Evolutionary conservation across 306 rosid genomes (phyloP).

Genomic region (Cucurbita argyrosperma): DNA sequence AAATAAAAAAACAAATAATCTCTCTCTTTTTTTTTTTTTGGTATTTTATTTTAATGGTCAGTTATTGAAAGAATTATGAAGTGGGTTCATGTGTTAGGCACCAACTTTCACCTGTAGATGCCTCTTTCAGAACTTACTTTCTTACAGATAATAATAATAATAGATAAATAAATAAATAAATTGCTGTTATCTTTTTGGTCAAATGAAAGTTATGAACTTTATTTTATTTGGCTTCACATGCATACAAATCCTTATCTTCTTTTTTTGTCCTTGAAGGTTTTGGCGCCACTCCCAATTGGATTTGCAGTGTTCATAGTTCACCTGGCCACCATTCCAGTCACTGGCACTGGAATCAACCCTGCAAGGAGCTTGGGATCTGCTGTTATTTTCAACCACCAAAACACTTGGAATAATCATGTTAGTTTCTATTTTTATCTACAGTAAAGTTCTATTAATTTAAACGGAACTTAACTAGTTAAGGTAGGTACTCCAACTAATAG

Average conservation of each 20-base stretch:
- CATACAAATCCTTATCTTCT: neutral
- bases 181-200: neutral
- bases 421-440: neutral
- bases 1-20: no score
- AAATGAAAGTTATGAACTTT: neutral
- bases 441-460: neutral
- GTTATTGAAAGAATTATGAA: neutral
- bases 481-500: no score
- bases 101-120: neutral
- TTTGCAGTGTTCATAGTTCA: constrained; percentile 96
- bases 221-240: neutral
- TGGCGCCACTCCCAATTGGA: constrained; percentile 98
- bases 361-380: constrained; percentile 95
- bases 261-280: constrained; percentile 26
- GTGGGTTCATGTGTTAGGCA: neutral
- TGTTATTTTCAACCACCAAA: constrained; percentile 33
- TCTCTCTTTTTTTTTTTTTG: no score
- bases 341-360: constrained; percentile 89
- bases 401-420: constrained; percentile 77
- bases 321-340: constrained; percentile 87
- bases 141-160: neutral
- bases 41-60: neutral
- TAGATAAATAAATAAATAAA: neutral
- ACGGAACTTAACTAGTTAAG: no score
- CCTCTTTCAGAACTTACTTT: neutral